Evolutionary conservation across 2,329 filamentous ascomycete genomes (phyloP), one percentile per base, ranked within the genome.

Genomic region (Tolypocladium amazonense): DNA sequence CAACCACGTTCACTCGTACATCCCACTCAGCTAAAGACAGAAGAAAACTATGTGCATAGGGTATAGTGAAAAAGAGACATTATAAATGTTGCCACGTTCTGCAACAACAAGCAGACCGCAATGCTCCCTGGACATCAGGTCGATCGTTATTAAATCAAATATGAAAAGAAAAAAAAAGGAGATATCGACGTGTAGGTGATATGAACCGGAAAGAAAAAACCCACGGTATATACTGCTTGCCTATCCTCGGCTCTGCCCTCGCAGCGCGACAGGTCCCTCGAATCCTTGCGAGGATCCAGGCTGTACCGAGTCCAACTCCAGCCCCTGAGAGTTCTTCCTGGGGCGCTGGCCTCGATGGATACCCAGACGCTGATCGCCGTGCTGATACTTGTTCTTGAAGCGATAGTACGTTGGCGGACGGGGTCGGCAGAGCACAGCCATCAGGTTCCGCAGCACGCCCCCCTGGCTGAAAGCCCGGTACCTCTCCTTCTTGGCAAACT

Each of bases 381-480:
- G 81, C 63, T 85, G 77, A 67, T 94, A 93, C 58, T 78, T 76
- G 52, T 77, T 77, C 77, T 96, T 97, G 79, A 97, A 96, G 62
- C 84, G 83, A 69, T 97, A 85, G 72, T 97, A 97, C 0, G 89
- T 93, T 9, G 93, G 92, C 25, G 91, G 87, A 25, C 92, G 83
- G 15, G 94, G 92, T 56, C 93, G 86, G 65, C 87, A 88, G 56
- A 97, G 79, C 15, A 97, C 92, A 9, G 87, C 82, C 43, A 89
- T 73, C 82, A 90, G 92, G 73, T 99, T 99, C 68, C 82, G 87
- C 68, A 88, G 73, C 56, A 88, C 77, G 65, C 79, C 88, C 41
- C 86, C 87, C 69, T 95, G 92, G 1, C 86, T 92, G 67, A 96
- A 99, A 1, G 94, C 91, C 52, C 92, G 82, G 73, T 96, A 95